Evolutionary conservation across 345 rosid species (phyloP), one percentile per base, ranked within the genome.

Genomic region (Corchorus capsularis): DNA sequence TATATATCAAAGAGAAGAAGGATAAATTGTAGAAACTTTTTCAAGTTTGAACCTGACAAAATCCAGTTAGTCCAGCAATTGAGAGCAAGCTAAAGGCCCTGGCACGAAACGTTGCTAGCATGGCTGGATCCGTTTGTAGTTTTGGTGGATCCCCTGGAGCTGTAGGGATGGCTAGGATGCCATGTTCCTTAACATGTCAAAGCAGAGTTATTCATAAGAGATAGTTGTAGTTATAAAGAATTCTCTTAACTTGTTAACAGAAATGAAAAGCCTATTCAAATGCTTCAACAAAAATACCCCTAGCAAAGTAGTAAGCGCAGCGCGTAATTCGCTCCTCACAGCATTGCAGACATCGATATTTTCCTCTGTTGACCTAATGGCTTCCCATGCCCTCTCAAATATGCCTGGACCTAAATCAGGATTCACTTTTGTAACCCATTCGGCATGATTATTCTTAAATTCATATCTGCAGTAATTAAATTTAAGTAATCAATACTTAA

Each of bases 131-230:
- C 32, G 84, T 84, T 27, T 89, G 83, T 16, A 90, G 87, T 75
- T 93, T 89, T 5, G 97, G 97, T 73, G 97, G 97, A 75, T 83
- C 93, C 41, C 90, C 95, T 53, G 97, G 95, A 73, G 89, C 90
- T 1, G 97, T 91, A 1, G 98, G 98, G 75, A 93, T 84, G 49
- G 85, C 97, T 50, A 93, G 89, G 77, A 94, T 71, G 69, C 93
- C 88, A 0, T 74, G 71, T 73, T 89, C 92, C 98, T 93, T 84
- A 32, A 52, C 13, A 16, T 5, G 17, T 34, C 4, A 8, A 34
- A 52, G 46, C 34, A 50, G 8, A 5, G 17, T 10, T n/a, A 8
- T 45, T 17, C 19, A 67, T 56, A 9, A 19, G 34, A 19, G 5
- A 9, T 8, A 19, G 34, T 41, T 39, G 19, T 39, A n/a, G 27